Conservation (phyloP, 495 filamentous ascomycete genomes). For the Aspergillus panamensis region DNA sequence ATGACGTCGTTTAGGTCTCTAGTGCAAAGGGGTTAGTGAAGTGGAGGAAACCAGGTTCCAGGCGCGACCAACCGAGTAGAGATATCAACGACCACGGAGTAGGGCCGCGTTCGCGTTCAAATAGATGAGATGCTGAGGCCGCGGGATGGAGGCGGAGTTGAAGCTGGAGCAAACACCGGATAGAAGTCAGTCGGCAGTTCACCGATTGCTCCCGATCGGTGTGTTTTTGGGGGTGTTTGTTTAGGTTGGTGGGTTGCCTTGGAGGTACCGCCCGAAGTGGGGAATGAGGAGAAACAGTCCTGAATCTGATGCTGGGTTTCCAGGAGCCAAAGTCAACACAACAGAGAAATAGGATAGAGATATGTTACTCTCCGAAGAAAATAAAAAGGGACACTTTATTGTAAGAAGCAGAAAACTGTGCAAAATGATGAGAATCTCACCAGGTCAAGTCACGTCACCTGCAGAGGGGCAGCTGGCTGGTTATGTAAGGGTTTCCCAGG, state of each 20-base stretch:
- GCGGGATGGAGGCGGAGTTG: neutral
- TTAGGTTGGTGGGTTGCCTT: neutral
- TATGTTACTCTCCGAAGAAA: neutral
- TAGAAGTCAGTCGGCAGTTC: neutral
- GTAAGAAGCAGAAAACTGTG: neutral
- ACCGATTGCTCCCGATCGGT: neutral
- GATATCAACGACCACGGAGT: neutral
- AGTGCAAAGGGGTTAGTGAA: neutral
- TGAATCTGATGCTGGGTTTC: too few species aligned
- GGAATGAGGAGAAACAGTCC: slow-evolving; percentile 3
- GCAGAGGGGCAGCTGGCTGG: slow-evolving; percentile 14
- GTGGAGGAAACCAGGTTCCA: neutral
- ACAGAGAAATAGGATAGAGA: neutral
- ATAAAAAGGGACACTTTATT: neutral
- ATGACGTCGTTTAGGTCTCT: neutral
- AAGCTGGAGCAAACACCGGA: neutral
- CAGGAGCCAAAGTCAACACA: neutral
- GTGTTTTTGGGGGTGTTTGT: neutral
- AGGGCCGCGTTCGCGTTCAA: neutral
- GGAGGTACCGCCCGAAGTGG: neutral
- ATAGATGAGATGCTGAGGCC: neutral
- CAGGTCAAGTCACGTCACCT: slow-evolving; percentile 11
- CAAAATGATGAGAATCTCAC: slow-evolving; percentile 10
- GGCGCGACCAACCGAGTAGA: neutral
- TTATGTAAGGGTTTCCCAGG: slow-evolving; percentile 13